These are phyloP conservation scores for Ascoidea asiatica DNA, from an alignment of 805 yeast genomes.

Conservation along the genomic window DNA sequence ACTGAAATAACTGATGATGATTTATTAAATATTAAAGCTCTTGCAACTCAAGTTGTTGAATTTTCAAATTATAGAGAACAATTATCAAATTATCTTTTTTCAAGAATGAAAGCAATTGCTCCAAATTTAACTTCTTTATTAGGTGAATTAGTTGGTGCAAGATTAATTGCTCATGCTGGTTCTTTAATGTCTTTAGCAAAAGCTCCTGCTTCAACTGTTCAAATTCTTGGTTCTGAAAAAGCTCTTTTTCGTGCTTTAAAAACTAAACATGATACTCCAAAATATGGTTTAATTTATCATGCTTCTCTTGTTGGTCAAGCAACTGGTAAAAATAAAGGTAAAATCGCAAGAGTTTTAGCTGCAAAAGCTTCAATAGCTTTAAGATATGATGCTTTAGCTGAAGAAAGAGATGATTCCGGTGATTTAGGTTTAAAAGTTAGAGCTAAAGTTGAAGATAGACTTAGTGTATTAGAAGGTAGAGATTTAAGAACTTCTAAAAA, in stretches of 20 bases:
- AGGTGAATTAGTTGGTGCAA: conserved; percentile 97
- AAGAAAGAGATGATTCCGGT: conserved; percentile 93
- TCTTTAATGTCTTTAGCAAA: conserved; percentile 88
- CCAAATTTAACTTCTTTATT: conserved; percentile 92
- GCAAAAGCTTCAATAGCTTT: conserved; percentile 96
- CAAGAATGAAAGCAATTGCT: conserved; percentile 98
- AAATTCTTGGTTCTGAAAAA: conserved; percentile 97
- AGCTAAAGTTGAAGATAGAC: conserved; percentile 86
- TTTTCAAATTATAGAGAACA: conserved; percentile 95
- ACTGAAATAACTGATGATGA: conserved; percentile 93
- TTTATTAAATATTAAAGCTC: conserved; percentile 71
- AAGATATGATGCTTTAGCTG: conserved; percentile 93
- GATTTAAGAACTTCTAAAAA: conserved; percentile 84
- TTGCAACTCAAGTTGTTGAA: conserved; percentile 94
- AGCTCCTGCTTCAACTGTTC: conserved; percentile 98
- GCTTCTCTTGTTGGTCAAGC: conserved; percentile 98
- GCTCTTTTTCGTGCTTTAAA: conserved; percentile 97
- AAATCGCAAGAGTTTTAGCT: conserved; percentile 95
- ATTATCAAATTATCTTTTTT: conserved; percentile 75
- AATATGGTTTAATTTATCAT: conserved; percentile 93
- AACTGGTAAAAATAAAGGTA: conserved; percentile 95
- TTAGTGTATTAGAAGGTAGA: conserved; percentile 92
- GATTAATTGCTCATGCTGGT: conserved; percentile 96
- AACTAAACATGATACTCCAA: conserved; percentile 98
- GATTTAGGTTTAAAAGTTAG: conserved; percentile 86